Percentiles rank a stretch among this genome's conserved stretches.
phyloP scores from a whole-genome alignment of 2,329 filamentous ascomycete genomes.

The Aschersonia sp. region DNA sequence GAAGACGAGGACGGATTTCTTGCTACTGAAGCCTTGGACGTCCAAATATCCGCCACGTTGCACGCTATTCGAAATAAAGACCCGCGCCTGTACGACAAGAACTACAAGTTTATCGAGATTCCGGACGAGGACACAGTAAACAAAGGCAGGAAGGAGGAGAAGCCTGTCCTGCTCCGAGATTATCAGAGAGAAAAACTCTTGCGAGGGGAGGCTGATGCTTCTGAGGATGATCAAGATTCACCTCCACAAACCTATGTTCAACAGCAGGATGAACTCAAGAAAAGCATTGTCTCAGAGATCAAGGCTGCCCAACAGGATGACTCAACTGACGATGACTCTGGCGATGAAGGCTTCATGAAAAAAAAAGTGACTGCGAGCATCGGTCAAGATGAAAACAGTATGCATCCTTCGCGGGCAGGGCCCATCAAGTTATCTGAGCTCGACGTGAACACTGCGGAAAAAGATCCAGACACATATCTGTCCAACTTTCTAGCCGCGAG shows the following conservation, averaged over 20 bases:
- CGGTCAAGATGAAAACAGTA: constrained; percentile 21
- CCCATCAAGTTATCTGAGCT: constrained; percentile 35
- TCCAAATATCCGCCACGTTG: constrained; percentile 74
- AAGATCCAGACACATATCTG: constrained; percentile 83
- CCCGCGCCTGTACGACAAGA: constrained; percentile 74
- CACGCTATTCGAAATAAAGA: constrained; percentile 83
- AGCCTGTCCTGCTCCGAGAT: constrained; percentile 73
- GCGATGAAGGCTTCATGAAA: constrained; percentile 56
- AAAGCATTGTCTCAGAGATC: constrained; percentile 65
- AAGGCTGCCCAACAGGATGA: constrained; percentile 41
- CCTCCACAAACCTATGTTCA: constrained; percentile 62
- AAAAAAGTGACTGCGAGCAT: constrained; percentile 42
- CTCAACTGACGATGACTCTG: constrained; percentile 34
- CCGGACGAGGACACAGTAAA: constrained; percentile 32
- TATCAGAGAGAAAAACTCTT: constrained; percentile 89
- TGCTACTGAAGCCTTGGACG: constrained; percentile 71
- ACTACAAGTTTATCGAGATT: constrained; percentile 61
- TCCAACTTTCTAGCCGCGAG: constrained; percentile 89
- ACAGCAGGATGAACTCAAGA: constrained; percentile 75
- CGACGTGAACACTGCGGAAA: constrained; percentile 64
- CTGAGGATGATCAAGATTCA: constrained; percentile 43
- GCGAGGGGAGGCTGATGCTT: constrained; percentile 47
- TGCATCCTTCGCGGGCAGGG: constrained; percentile 40
- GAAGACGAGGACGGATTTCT: constrained; percentile 87
- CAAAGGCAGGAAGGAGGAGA: constrained; percentile 52